Base-by-base conservation (phyloP, 2,329 filamentous ascomycete species). In the Dendrostoma leiphaemia region DNA sequence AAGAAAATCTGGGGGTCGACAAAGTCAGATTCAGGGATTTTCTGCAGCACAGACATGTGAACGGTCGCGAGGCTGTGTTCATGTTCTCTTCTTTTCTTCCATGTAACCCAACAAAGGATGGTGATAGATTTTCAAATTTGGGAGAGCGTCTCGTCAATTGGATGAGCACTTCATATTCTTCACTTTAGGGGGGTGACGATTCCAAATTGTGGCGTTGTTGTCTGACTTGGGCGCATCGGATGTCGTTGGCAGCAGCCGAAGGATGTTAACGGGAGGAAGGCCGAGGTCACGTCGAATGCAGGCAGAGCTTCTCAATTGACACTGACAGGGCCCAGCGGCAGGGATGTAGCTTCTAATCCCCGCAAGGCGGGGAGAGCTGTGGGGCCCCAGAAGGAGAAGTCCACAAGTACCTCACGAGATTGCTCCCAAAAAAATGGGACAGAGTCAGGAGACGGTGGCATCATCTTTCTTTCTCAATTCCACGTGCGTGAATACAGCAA, bases 1-100 rank as follows among this genome's bases (percentile, higher is more conserved):
- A 17, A 26, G 21, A 12, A 10, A 41, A 10, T 19, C 8, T 15
- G 6, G 44, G 13, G 34, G 8, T 23, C 13, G 50, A 24, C 12
- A 26, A n/a, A 32, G 12, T 17, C 38, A 17, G 24, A 17, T 12
- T 24, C 29, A 31, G 46, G 28, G 38, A 40, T n/a, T n/a, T n/a
- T 12, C 13, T 45, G 55, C 59, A 60, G 23, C 49, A 54, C 37
- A 55, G 46, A 49, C 59, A 58, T 43, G 54, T 58, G 52, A 60
- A 56, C 9, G 51, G 51, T 17, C 54, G 50, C 9, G 46, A 51
- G 37, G 48, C 32, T 32, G 49, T 46, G 53, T 47, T 58, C 58
- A 60, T 60, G 19, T 34, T 56, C 52, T 32, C 31, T 46, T 43
- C 13, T 15, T 23, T 13, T 6, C 37, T 15, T 19, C 8, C 19